Conservation (phyloP, 1,284 basidiomycete species). For the Puccinia hordei region DNA sequence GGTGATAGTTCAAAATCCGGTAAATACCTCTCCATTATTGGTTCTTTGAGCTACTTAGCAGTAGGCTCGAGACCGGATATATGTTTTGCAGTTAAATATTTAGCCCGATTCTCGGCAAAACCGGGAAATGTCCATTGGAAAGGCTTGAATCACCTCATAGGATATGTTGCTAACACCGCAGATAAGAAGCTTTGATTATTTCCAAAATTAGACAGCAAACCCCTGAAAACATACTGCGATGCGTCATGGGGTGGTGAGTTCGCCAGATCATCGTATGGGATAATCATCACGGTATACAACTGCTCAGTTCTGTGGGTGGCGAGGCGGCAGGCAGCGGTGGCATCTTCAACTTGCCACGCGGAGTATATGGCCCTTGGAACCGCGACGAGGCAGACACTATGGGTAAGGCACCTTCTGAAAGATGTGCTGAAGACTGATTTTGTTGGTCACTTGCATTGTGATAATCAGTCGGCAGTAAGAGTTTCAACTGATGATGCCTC, state of each 20-base stretch:
- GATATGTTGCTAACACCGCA: neutral
- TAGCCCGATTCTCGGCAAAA: neutral
- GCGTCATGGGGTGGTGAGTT: no score
- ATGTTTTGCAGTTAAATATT: slow-evolving; percentile 13
- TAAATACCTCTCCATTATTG: neutral
- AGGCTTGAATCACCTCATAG: no score
- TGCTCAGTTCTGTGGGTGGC: neutral
- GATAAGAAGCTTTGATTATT: neutral
- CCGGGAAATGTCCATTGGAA: neutral
- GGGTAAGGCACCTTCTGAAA: no score
- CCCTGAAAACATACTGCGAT: neutral
- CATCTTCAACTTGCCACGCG: neutral
- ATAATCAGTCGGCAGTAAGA: no score
- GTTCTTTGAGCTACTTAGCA: slow-evolving; percentile 5
- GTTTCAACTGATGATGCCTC: no score
- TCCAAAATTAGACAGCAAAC: neutral
- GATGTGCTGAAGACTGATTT: no score
- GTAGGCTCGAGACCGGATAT: slow-evolving; percentile 12
- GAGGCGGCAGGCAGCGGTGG: neutral
- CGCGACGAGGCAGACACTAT: no score
- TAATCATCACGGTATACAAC: neutral
- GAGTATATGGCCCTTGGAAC: no score
- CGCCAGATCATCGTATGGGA: neutral
- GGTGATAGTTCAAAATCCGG: no score
- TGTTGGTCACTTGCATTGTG: no score